These are phyloP conservation scores for Gastroboletus turbinatus DNA, from an alignment of 1,284 basidiomycete genomes.

Conservation along the genomic window DNA sequence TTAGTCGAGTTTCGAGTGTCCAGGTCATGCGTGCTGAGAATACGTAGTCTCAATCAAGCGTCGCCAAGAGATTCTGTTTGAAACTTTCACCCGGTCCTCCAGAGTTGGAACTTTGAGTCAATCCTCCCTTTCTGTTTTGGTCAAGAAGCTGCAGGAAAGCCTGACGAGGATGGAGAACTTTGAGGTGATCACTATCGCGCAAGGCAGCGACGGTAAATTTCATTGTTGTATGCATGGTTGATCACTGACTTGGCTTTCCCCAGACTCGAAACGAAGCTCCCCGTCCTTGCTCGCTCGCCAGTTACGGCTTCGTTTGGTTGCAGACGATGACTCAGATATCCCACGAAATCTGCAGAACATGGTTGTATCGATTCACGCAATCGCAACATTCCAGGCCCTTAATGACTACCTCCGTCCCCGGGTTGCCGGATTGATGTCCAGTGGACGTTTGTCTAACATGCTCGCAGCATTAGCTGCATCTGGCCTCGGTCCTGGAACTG, in stretches of 20 bases:
- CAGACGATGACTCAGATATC: slow-evolving; percentile 83
- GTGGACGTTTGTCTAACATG: slow-evolving; percentile 80
- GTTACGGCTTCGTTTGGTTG: slow-evolving; percentile 83
- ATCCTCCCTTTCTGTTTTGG: slow-evolving; percentile 76
- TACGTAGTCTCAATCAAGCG: slow-evolving; percentile 52
- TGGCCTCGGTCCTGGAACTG: slow-evolving; percentile 53
- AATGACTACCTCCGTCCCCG: slow-evolving; percentile 93
- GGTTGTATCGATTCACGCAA: slow-evolving; percentile 93
- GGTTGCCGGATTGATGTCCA: slow-evolving; percentile 72
- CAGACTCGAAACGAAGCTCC: slow-evolving; percentile 84
- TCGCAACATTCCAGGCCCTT: slow-evolving; percentile 93
- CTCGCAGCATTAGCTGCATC: slow-evolving; percentile 86
- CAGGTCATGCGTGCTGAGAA: slow-evolving; percentile 11
- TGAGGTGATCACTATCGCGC: slow-evolving; percentile 85
- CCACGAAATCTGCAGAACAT: slow-evolving; percentile 86
- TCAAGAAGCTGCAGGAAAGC: slow-evolving; percentile 93
- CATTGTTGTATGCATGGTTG: background rate
- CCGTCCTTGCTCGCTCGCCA: slow-evolving; percentile 86
- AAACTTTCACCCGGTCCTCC: slow-evolving; percentile 64
- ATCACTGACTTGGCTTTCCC: slow-evolving; percentile 1
- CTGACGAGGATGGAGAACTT: slow-evolving; percentile 93
- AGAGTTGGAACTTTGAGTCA: slow-evolving; percentile 45
- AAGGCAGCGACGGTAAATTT: slow-evolving; percentile 65
- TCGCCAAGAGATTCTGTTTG: slow-evolving; percentile 73
- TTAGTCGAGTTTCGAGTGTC: slow-evolving; percentile 14